Evolutionary conservation across 1,284 basidiomycete genomes (phyloP), one percentile per base, ranked within the genome.

Genomic region (Neonothopanus nambi): DNA sequence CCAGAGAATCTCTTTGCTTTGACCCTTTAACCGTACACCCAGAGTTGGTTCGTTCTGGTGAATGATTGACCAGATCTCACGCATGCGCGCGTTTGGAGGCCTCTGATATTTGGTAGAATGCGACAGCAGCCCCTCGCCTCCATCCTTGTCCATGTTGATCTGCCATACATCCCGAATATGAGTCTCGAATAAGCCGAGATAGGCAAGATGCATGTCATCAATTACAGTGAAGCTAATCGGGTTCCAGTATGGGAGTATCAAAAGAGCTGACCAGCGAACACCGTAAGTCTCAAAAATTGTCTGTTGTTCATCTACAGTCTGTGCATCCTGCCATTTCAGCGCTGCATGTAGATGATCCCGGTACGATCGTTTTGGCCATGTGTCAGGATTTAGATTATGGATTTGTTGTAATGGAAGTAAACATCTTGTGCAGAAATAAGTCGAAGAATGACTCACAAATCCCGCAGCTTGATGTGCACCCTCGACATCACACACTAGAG

Each of bases 211-310:
- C 42, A 47, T 26, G 30, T n/a, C n/a, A 36, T 47, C 45, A 15
- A 35, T 20, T 4, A 36, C 21, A 11, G 45, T 47, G 45, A 35
- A 47, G 2, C 9, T n/a, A 13, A 47, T 33, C 7, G 30, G 45
- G 13, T 47, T 20, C 15, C 15, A 35, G 13, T 36, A 33, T 8
- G 68, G 69, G 0, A 78, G 60, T 1, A 62, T 44, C 13, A 72
- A 58, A 3, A 77, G 57, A 43, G 72, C 65, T 0, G 71, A 70
- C 66, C 69, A 76, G 2, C 65, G 61, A 5, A 72, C 40, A 7
- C 72, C 71, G 51, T 59, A 41, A 30, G 45, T 39, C 11, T 61
- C 52, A 39, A 64, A 65, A 17, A 39, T 15, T 8, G 3, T n/a
- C 3, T 51, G n/a, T 20, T 28, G 40, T 5, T 13, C n/a, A 11